Percentiles rank a stretch among this genome's conserved stretches.
Conservation (phyloP, 2,329 filamentous ascomycete genomes). For the Microsporum audouinii region DNA sequence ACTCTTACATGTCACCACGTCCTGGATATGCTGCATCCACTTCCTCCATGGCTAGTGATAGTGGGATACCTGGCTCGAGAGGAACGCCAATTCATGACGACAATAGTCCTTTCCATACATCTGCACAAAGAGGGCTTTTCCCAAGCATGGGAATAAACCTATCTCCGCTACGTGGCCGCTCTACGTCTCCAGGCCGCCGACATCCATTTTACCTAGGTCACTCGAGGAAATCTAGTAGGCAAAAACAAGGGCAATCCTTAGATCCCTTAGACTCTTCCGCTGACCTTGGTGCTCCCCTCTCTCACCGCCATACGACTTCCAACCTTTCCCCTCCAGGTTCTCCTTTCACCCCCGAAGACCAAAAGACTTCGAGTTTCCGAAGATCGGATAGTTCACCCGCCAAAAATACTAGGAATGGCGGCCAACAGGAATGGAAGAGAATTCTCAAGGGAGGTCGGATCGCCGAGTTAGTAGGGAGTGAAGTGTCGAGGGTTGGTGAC, state of each 20-base stretch:
- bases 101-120: not conserved
- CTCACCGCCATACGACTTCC: not conserved
- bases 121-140: conserved; percentile 23
- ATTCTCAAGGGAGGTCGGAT: conserved; percentile 66
- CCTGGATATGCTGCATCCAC: conserved; percentile 5
- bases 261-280: not conserved
- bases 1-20: not conserved
- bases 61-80: not conserved
- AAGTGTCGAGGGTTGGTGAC: conserved; percentile 51
- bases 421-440: conserved; percentile 49
- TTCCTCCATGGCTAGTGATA: conserved; percentile 7
- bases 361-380: conserved; percentile 7
- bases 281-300: not conserved
- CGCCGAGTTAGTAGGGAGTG: conserved; percentile 58
- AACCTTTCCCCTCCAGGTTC: not conserved
- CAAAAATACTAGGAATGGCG: conserved; percentile 20
- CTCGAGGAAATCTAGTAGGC: not conserved
- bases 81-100: not conserved
- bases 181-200: conserved; percentile 44
- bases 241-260: not conserved
- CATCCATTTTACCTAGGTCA: conserved; percentile 11
- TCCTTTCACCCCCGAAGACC: not conserved
- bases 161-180: conserved; percentile 52
- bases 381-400: conserved; percentile 18
- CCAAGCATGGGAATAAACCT: conserved; percentile 52